Conservation (phyloP, 2,329 filamentous ascomycete genomes). For the Ciborinia camelliae region DNA sequence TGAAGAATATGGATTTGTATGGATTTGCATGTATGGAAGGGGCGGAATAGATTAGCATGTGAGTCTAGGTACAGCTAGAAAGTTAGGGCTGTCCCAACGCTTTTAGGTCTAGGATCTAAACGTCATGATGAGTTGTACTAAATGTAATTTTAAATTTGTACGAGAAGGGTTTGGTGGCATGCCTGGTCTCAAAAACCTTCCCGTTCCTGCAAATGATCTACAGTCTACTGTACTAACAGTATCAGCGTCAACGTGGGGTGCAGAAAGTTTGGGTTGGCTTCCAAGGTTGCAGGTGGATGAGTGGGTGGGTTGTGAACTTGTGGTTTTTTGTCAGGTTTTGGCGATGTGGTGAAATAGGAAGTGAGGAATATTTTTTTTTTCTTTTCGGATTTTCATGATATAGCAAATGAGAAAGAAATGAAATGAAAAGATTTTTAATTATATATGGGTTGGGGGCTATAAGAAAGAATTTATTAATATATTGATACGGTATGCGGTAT, state of each 20-base stretch:
- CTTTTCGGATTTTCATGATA: too few species aligned
- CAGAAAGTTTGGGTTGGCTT: constrained; percentile 3
- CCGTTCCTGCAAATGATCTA: not conserved
- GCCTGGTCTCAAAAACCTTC: not conserved
- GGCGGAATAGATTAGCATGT: not conserved
- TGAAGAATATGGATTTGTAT: not conserved
- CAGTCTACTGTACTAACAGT: not conserved
- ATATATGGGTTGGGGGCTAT: too few species aligned
- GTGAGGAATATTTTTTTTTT: not conserved
- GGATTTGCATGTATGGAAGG: not conserved
- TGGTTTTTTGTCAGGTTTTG: not conserved
- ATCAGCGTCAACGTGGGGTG: constrained; percentile 9
- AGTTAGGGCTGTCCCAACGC: not conserved
- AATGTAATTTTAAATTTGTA: constrained; percentile 29
- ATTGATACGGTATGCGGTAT: too few species aligned
- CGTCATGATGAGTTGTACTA: constrained; percentile 34
- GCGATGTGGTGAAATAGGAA: not conserved
- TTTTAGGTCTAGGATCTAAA: not conserved
- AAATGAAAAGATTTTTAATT: too few species aligned
- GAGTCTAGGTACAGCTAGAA: not conserved
- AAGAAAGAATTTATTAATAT: too few species aligned
- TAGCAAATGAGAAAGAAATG: too few species aligned
- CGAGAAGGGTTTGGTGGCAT: not conserved
- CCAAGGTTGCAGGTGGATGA: too few species aligned
- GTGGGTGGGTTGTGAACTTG: not conserved